Base-by-base conservation (phyloP, 108 stramenopile species). In the Bacterosira constricta region DNA sequence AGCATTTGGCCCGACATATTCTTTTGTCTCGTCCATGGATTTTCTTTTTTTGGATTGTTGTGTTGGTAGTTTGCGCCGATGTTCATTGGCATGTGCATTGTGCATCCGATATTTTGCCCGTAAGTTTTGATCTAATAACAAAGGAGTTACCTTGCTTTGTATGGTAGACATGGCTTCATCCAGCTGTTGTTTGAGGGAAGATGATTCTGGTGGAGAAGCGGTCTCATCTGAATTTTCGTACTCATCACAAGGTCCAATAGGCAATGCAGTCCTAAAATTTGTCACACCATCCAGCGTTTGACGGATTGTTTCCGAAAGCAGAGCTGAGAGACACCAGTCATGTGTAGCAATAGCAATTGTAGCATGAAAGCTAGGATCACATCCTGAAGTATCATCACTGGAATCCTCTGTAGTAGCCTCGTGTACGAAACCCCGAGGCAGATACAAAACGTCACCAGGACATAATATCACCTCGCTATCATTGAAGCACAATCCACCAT, bases 351-450 rank as follows among this genome's bases (percentile, higher is more conserved):
- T 53, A 5, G 93, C 93, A 58, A 92, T 35, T 18, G 93, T 94
- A 4, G 80, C 56, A 65, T 94, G 93, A 59, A 90, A 90, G 61
- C 88, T 90, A 55, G 86, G 77, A 21, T 52, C 18, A 44, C 53
- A 45, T 4, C 47, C 64, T 27, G 46, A 39, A 18, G 65, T 55
- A 29, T 44, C 18, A 1, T 57, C 72, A n/a, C 53, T 41, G n/a
- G 5, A 35, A 32, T 55, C 42, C 18, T 71, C 49, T 3, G 81
- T 82, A 4, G 76, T 42, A 44, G 95, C 95, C 62, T 88, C 83
- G 53, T 96, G 95, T 0, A 96, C 93, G 71, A 75, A 88, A 26
- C 95, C 95, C 3, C 95, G 81, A 1, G 95, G 95, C 60, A 96
- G 77, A 57, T 96, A 96, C 25, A 96, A 51, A 9, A 94, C 90